Evolutionary conservation across 2,329 filamentous ascomycete genomes (phyloP).

Genomic region (Tolypocladium ovalisporum): DNA sequence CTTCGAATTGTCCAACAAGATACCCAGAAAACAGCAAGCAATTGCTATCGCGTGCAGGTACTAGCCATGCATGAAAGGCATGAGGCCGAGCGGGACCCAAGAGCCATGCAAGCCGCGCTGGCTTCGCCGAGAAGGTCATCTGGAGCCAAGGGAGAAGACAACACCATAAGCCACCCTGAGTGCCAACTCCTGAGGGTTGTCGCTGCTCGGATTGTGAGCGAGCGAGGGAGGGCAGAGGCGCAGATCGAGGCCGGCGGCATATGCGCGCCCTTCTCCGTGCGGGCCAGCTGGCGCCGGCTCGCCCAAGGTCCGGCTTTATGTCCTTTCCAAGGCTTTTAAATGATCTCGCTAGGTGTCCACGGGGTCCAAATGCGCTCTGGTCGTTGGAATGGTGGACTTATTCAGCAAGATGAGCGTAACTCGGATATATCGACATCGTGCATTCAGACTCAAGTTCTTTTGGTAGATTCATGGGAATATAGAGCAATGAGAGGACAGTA

Average conservation of each 20-base stretch:
- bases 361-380: neutral
- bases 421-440: too few species aligned
- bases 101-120: neutral
- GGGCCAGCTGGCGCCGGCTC: neutral
- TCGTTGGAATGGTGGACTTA: too few species aligned
- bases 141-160: neutral
- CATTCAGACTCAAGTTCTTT: too few species aligned
- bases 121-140: neutral
- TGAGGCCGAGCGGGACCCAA: neutral
- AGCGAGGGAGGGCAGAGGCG: too few species aligned
- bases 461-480: too few species aligned
- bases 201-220: too few species aligned
- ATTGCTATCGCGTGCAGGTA: constrained; percentile 4
- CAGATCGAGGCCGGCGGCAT: neutral
- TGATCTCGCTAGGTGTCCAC: neutral
- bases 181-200: too few species aligned
- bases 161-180: neutral
- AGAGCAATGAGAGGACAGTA: too few species aligned
- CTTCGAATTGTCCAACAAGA: constrained; percentile 6
- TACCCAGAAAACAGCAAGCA: neutral
- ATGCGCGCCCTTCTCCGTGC: neutral
- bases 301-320: neutral
- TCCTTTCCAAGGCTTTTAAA: neutral
- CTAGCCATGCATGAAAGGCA: constrained; percentile 1
- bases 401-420: too few species aligned